These are phyloP conservation scores for Pseudopediastrum boryanum DNA, from an alignment of 139 green algal genomes.

Conservation along the genomic window DNA sequence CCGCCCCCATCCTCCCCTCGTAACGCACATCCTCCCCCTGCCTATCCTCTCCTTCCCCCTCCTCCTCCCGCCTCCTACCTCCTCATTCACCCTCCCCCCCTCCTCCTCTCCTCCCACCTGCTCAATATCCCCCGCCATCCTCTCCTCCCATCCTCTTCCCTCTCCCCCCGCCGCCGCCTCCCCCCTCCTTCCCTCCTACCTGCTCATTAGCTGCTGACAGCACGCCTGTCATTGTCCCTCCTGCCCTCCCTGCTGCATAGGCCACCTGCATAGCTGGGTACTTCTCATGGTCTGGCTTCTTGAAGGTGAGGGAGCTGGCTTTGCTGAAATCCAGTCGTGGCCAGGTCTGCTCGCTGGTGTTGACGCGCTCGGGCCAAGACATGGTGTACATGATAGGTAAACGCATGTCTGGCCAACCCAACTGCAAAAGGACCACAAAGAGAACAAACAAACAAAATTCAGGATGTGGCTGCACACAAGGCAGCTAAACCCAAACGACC, in stretches of 20 bases:
- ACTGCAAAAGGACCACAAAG: conserved; percentile 50
- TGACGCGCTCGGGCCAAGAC: conserved; percentile 92
- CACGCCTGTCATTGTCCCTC: conserved; percentile 98
- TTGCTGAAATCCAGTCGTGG: conserved; percentile 93
- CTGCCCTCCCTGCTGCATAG: conserved; percentile 91
- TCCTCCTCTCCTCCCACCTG: too few relatives aligned
- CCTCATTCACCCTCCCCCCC: too few relatives aligned
- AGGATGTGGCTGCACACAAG: too few relatives aligned
- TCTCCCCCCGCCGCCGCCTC: not conserved
- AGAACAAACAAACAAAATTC: too few relatives aligned
- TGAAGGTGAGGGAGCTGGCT: conserved; percentile 94
- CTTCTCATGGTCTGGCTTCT: conserved; percentile 88
- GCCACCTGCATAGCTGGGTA: conserved; percentile 96
- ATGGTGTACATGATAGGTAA: conserved; percentile 99
- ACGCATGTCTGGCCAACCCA: conserved; percentile 99
- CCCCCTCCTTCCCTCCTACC: conserved; percentile 24
- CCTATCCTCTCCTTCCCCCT: too few relatives aligned
- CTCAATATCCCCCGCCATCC: too few relatives aligned
- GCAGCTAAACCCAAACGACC: too few relatives aligned
- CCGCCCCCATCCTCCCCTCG: too few relatives aligned
- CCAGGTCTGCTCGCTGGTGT: conserved; percentile 81
- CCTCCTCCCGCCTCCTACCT: too few relatives aligned
- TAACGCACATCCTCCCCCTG: too few relatives aligned
- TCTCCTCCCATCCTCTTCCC: not conserved
- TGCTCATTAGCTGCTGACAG: conserved; percentile 97